Evolutionary conservation across 345 rosid species (phyloP).

Genomic region (Eucalyptus polyanthemos): DNA sequence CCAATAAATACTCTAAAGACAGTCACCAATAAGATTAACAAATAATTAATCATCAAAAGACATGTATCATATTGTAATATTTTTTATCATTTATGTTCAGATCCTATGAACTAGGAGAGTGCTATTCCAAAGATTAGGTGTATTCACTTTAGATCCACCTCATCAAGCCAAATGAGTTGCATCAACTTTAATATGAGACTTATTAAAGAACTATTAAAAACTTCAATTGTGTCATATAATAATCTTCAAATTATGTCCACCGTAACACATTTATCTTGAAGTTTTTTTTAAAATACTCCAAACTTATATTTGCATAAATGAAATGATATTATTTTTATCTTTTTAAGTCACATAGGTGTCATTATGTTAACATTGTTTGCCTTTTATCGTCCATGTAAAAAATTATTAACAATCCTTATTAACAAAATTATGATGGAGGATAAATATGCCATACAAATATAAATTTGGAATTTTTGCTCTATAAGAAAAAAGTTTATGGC

Average conservation of each 20-base stretch:
- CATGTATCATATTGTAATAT: fast-evolving
- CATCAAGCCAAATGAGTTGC: neutral
- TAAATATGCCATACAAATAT: fast-evolving
- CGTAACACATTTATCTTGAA: fast-evolving
- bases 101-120: neutral
- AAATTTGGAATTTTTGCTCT: fast-evolving
- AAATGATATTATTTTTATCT: too few species aligned
- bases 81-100: neutral
- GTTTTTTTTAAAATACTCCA: too few species aligned
- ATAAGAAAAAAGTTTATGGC: too few species aligned
- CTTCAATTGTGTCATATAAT: too few species aligned
- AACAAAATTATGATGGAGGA: fast-evolving
- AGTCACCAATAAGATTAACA: neutral
- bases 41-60: neutral
- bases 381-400: neutral
- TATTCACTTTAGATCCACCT: neutral
- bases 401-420: neutral
- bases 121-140: neutral
- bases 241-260: neutral
- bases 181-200: neutral
- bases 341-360: fast-evolving
- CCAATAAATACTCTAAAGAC: fast-evolving
- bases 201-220: neutral
- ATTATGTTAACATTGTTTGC: fast-evolving
- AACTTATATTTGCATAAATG: too few species aligned